These are phyloP conservation scores for Scedosporium dehoogii DNA, from an alignment of 2,329 filamentous ascomycete genomes.

Conservation along the genomic window DNA sequence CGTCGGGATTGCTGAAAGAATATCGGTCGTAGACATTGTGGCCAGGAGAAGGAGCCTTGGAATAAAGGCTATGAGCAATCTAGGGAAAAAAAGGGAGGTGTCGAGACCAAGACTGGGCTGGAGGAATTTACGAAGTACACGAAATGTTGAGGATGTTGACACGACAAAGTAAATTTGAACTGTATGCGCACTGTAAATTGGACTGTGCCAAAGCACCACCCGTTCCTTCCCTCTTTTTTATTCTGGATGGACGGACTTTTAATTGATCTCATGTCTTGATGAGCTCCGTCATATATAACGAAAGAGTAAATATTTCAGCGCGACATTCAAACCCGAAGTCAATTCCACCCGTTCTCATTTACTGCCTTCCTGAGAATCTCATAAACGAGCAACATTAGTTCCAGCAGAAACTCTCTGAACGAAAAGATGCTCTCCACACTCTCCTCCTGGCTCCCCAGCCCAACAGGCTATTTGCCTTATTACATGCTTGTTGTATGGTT, in stretches of 20 bases:
- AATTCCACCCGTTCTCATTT: neutral
- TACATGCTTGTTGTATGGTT: slow-evolving; percentile 45
- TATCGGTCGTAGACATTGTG: neutral
- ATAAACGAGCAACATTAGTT: too few relatives aligned
- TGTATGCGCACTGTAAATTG: neutral
- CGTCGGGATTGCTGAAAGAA: slow-evolving; percentile 26
- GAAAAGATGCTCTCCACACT: slow-evolving; percentile 5
- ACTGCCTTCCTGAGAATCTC: too few relatives aligned
- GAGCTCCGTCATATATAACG: too few relatives aligned
- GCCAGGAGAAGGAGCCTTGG: neutral
- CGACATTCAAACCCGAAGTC: too few relatives aligned
- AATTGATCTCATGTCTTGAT: too few relatives aligned
- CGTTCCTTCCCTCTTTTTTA: neutral
- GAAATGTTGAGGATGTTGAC: neutral
- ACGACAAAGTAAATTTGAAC: neutral
- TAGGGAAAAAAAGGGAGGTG: neutral
- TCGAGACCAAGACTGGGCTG: neutral
- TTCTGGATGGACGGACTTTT: too few relatives aligned
- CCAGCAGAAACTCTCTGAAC: neutral
- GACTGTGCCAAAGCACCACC: neutral
- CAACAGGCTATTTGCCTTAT: slow-evolving; percentile 46
- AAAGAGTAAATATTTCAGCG: too few relatives aligned
- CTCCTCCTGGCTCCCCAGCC: slow-evolving; percentile 27
- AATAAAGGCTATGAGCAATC: neutral
- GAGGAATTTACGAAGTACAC: neutral